These are phyloP conservation scores for Yamadazyma nakazawae DNA, from an alignment of 805 yeast species.

Conservation along the genomic window DNA sequence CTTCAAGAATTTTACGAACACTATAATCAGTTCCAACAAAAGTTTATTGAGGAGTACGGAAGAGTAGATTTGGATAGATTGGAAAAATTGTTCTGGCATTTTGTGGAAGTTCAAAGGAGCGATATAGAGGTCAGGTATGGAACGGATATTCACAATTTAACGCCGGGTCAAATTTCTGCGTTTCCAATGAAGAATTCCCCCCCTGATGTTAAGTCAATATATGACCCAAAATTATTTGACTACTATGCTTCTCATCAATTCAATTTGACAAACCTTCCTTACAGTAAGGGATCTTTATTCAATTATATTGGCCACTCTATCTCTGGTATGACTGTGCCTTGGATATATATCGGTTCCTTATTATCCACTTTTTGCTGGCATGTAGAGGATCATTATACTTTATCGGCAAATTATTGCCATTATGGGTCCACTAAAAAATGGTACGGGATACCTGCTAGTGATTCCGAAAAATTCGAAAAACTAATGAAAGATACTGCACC, in stretches of 20 bases:
- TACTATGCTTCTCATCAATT: slow-evolving; percentile 60
- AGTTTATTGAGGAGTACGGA: slow-evolving; percentile 34
- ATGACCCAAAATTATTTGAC: slow-evolving; percentile 15
- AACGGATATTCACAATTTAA: slow-evolving; percentile 72
- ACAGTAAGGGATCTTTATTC: slow-evolving; percentile 64
- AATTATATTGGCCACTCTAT: slow-evolving; percentile 63
- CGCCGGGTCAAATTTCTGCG: slow-evolving; percentile 67
- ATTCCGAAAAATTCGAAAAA: slow-evolving; percentile 61
- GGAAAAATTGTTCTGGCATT: slow-evolving; percentile 69
- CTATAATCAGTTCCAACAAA: slow-evolving; percentile 47
- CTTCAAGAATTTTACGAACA: slow-evolving; percentile 57
- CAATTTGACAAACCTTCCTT: slow-evolving; percentile 73
- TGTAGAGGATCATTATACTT: slow-evolving; percentile 88
- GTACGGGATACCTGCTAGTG: slow-evolving; percentile 81
- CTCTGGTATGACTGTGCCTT: slow-evolving; percentile 93
- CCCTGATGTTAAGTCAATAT: slow-evolving; percentile 4
- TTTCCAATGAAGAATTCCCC: slow-evolving; percentile 53
- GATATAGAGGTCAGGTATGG: slow-evolving; percentile 72
- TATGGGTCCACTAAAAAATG: slow-evolving; percentile 86
- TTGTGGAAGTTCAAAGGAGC: slow-evolving; percentile 36
- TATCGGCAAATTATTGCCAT: slow-evolving; percentile 90
- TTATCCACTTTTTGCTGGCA: slow-evolving; percentile 97
- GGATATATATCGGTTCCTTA: slow-evolving; percentile 89
- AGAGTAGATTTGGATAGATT: slow-evolving; percentile 42
- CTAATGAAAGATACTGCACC: slow-evolving; percentile 68